These are phyloP conservation scores for Schizosaccharomyces cryophilus DNA, from an alignment of 805 yeast genomes.

Conservation along the genomic window DNA sequence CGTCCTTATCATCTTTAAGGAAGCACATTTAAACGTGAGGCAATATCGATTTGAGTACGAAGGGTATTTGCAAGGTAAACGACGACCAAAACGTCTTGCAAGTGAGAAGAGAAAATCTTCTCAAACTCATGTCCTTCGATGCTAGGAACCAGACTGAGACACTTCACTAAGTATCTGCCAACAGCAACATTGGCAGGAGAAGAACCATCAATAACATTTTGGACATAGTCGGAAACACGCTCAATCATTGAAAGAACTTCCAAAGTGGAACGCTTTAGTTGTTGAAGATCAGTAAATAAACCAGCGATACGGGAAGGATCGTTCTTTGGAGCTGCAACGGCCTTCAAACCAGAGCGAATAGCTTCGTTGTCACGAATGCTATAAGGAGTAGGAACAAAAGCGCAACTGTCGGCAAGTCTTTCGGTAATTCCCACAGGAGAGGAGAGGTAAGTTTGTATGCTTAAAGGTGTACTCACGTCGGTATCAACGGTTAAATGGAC, in stretches of 20 bases:
- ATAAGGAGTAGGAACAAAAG: slow-evolving; percentile 57
- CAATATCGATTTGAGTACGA: slow-evolving; percentile 31
- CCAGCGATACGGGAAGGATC: slow-evolving; percentile 13
- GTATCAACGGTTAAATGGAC: slow-evolving; percentile 53
- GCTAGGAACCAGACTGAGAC: slow-evolving; percentile 17
- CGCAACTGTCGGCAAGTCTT: slow-evolving; percentile 20
- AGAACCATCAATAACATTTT: slow-evolving; percentile 10
- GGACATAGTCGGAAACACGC: slow-evolving; percentile 17
- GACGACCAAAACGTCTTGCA: slow-evolving; percentile 59
- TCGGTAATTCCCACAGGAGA: slow-evolving; percentile 38
- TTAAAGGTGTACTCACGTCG: slow-evolving; percentile 23
- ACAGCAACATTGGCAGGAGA: slow-evolving; percentile 20
- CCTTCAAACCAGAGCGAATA: slow-evolving; percentile 30
- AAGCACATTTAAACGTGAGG: not conserved
- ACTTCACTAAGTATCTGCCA: slow-evolving; percentile 39
- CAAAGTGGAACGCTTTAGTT: slow-evolving; percentile 15
- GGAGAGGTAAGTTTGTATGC: slow-evolving; percentile 53
- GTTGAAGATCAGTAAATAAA: slow-evolving; percentile 14
- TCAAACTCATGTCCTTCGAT: slow-evolving; percentile 27
- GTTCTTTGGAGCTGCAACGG: slow-evolving; percentile 15
- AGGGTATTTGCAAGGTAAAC: slow-evolving; percentile 64
- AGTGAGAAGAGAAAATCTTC: slow-evolving; percentile 39
- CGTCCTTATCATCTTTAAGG: not conserved
- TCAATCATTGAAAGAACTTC: slow-evolving; percentile 18
- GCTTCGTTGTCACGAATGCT: slow-evolving; percentile 30